Base-by-base conservation (phyloP, 1,139 yeast species). In the Zygosaccharomyces sapae region DNA sequence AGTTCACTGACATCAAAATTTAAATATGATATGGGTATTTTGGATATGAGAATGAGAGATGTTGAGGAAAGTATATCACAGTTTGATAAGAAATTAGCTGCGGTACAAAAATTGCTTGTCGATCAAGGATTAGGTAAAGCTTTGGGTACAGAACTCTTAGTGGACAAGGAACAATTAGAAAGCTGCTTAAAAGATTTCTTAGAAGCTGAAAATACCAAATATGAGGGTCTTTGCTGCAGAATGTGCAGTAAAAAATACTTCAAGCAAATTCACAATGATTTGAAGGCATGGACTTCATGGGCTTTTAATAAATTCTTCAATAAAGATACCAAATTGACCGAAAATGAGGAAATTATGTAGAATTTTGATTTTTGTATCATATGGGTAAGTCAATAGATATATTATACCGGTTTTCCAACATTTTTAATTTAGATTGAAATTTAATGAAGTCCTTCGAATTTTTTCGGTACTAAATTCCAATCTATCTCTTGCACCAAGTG, bases 11-110 rank as follows among this genome's bases (percentile, higher is more conserved):
- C 86, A 30, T 92, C 95, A 20, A 73, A 95, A 53, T 70, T 92
- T 49, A 77, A 81, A 47, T 92, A 90, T 63, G 96, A 92, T 61
- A 75, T 88, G 20, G 70, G 95, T 47, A 75, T 87, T 44, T 73
- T 92, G 18, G 76, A 76, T 36, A 81, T 83, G 46, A 80, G 92
- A 57, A 77, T 90, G 47, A 79, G 81, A 47, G 97, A 92, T 61
- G 82, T 89, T 22, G 95, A 87, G 55, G 88, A 85, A 34, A 78
- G 83, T 48, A 75, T 85, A 52, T 75, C 78, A 45, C 66, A 73
- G 24, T 76, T 77, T 72, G 68, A 74, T 59, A 44, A 68, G 55
- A 67, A 74, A 62, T 61, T 76, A 61, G 57, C 66, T n/a, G 55
- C 63, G 2, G 55, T 73, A 46, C 73, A 71, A 49, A 53, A 58